phyloP scores from a whole-genome alignment of 805 yeast genomes.

The Teunomyces funiuensis region DNA sequence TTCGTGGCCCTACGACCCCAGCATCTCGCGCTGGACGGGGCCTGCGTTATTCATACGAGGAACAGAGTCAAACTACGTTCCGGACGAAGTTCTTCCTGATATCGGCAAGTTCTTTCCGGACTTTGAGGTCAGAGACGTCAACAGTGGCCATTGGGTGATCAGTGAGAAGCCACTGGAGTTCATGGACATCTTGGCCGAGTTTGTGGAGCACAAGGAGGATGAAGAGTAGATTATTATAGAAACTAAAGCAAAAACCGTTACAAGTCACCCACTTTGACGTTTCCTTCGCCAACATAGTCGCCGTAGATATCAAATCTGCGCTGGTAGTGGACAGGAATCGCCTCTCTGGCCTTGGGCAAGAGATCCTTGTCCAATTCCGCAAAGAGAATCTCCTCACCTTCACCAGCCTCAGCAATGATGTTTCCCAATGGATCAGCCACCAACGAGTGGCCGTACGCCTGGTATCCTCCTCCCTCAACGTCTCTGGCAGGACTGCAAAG shows the following conservation, averaged over 20 bases:
- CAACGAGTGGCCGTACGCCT: slow-evolving; percentile 47
- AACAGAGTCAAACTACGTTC: slow-evolving; percentile 67
- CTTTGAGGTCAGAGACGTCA: slow-evolving; percentile 70
- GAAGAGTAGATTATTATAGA: slow-evolving; percentile 7
- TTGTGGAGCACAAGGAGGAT: slow-evolving; percentile 52
- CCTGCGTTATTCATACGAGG: slow-evolving; percentile 85
- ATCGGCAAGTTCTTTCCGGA: slow-evolving; percentile 78
- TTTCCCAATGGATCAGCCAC: slow-evolving; percentile 45
- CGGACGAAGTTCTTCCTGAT: slow-evolving; percentile 75
- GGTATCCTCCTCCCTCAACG: slow-evolving; percentile 43
- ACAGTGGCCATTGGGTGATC: slow-evolving; percentile 92
- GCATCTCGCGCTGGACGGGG: slow-evolving; percentile 55
- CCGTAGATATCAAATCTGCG: slow-evolving; percentile 44
- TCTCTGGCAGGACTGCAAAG: slow-evolving; percentile 90
- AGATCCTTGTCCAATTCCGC: slow-evolving; percentile 42
- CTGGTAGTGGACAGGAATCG: slow-evolving; percentile 45
- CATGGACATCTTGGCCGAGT: slow-evolving; percentile 58
- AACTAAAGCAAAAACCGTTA: background rate
- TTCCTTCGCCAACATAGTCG: slow-evolving; percentile 37
- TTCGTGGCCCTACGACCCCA: slow-evolving; percentile 71
- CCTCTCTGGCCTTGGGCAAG: slow-evolving; percentile 40
- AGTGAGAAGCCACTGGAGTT: slow-evolving; percentile 84
- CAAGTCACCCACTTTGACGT: slow-evolving; percentile 28
- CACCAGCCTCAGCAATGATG: slow-evolving; percentile 46
- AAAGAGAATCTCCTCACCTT: slow-evolving; percentile 42